Conservation (phyloP, 805 yeast genomes). For the Pichia occidentalis region DNA sequence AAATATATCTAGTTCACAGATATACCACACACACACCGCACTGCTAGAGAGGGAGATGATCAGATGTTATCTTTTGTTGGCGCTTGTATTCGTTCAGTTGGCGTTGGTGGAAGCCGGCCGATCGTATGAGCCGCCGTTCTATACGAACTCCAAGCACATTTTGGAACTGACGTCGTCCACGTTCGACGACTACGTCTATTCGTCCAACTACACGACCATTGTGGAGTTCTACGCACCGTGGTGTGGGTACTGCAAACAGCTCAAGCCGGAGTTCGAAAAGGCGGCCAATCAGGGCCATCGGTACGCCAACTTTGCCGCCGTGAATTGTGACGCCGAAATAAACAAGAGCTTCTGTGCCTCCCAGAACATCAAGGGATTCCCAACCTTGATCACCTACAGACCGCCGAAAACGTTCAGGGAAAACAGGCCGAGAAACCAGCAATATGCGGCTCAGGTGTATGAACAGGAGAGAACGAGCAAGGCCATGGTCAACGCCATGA, state of each 20-base stretch:
- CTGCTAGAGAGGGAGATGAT: no score
- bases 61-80: no score
- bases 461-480: slow-evolving; percentile 54
- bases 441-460: slow-evolving; percentile 39
- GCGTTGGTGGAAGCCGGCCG: no score
- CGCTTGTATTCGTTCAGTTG: no score
- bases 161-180: slow-evolving; percentile 29
- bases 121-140: slow-evolving; percentile 16
- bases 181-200: slow-evolving; percentile 60
- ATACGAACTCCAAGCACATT: slow-evolving; percentile 21
- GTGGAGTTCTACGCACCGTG: slow-evolving; percentile 95
- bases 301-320: slow-evolving; percentile 64
- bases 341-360: slow-evolving; percentile 67
- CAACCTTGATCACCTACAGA: slow-evolving; percentile 74
- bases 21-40: no score
- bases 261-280: slow-evolving; percentile 58
- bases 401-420: slow-evolving; percentile 54
- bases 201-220: slow-evolving; percentile 70
- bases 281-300: slow-evolving; percentile 55
- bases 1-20: no score
- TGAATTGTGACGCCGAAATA: slow-evolving; percentile 70
- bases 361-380: slow-evolving; percentile 68
- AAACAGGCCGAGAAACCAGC: slow-evolving; percentile 4
- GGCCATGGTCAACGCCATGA: slow-evolving; percentile 47
- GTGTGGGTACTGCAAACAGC: slow-evolving; percentile 89